Evolutionary conservation across 2,329 filamentous ascomycete genomes (phyloP).

Genomic region (Fusarium dlaminii): DNA sequence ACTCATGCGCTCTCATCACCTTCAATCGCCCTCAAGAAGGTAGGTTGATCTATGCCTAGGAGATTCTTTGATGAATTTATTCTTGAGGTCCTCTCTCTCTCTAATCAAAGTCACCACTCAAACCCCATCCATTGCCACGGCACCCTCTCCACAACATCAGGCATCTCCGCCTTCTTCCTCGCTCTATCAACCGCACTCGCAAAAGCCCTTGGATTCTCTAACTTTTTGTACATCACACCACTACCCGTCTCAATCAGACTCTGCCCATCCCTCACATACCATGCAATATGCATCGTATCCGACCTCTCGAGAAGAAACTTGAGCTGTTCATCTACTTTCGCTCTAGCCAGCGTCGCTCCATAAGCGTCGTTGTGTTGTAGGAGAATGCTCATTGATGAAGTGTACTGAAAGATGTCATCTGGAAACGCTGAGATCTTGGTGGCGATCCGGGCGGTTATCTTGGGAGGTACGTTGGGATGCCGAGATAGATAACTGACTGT

Average conservation of each 20-base stretch:
- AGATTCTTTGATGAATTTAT: too few relatives aligned
- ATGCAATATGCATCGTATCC: not conserved
- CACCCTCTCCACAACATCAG: not conserved
- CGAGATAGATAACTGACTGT: not conserved
- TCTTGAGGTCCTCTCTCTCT: too few relatives aligned
- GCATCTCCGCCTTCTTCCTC: not conserved
- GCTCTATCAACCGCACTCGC: not conserved
- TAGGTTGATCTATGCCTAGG: too few relatives aligned
- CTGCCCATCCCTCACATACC: not conserved
- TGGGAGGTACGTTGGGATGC: not conserved
- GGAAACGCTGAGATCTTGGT: not conserved
- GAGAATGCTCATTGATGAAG: not conserved
- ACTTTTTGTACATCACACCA: not conserved
- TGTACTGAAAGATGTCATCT: not conserved
- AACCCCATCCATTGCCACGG: not conserved
- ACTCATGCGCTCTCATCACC: too few relatives aligned
- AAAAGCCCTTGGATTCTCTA: not conserved
- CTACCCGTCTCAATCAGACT: not conserved
- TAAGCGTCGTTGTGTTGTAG: not conserved
- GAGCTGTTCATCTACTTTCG: not conserved
- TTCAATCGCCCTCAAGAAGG: too few relatives aligned
- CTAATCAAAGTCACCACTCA: not conserved
- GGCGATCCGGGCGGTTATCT: not conserved
- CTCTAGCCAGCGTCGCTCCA: not conserved
- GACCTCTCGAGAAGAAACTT: not conserved